A percentile compares a stretch with the other conserved stretches of the same genome.
These are phyloP conservation scores for Byssochlamys sp. DNA, from an alignment of 2,329 filamentous ascomycete species.

Conservation along the genomic window DNA sequence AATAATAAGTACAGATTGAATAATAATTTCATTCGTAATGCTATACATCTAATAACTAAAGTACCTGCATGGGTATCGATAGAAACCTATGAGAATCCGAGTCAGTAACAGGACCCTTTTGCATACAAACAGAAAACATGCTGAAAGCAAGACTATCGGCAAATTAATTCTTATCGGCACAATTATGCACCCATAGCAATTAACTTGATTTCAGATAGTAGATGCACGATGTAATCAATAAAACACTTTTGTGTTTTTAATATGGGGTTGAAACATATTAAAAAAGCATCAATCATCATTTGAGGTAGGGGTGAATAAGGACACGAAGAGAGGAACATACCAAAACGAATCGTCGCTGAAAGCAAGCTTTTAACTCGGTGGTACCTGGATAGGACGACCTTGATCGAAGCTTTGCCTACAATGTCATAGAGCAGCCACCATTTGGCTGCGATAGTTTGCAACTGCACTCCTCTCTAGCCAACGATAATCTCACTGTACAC, in stretches of 20 bases:
- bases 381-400: neutral
- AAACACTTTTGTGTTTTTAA: slow-evolving; percentile 20
- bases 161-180: no score
- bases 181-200: neutral
- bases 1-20: neutral
- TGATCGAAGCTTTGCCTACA: neutral
- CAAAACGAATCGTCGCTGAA: neutral
- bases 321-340: neutral
- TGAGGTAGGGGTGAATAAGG: neutral
- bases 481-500: neutral
- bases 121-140: neutral
- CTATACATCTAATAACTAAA: neutral
- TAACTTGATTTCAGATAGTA: slow-evolving; percentile 13
- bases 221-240: slow-evolving; percentile 22
- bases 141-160: neutral
- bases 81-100: neutral
- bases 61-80: neutral
- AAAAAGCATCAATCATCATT: slow-evolving; percentile 28
- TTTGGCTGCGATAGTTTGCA: no score
- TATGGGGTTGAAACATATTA: slow-evolving; percentile 34
- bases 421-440: no score
- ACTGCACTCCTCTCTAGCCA: neutral
- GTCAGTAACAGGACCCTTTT: neutral
- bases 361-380: neutral
- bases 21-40: neutral